Base-by-base conservation (phyloP, 768 basidiomycete genomes). In the Hydnomerulius pinastri region DNA sequence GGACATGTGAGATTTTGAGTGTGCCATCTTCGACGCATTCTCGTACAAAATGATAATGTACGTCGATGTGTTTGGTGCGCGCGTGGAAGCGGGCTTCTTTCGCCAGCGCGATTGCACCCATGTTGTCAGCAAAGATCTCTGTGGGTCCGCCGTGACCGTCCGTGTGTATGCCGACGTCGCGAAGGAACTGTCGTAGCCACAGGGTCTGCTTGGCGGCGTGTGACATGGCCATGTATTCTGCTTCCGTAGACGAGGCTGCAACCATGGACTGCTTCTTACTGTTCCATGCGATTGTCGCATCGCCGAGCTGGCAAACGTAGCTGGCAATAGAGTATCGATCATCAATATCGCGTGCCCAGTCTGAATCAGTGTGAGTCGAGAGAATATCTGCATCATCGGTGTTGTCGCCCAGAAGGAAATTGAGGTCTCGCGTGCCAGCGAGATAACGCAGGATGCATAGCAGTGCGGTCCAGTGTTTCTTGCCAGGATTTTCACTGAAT, bases 181-280 rank as follows among this genome's bases (percentile, higher is more conserved):
- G n/a, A n/a, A n/a, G n/a, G n/a, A n/a, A n/a, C n/a, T n/a, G n/a
- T n/a, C 48, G 28, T 3, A 68, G 18, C 64, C 61, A 68, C 3
- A 57, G 27, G 0, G 52, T 50, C 18, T 68, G 62, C 27, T 53
- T 51, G 3, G 64, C 50, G 6, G 69, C 61, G 38, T 69, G 54
- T 4, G 64, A 53, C 3, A 59, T 40, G 0, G 73, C 66, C 27
- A 73, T 65, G 51, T 77, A 76, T 51, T 77, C 73, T 3, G 72
- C 65, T 48, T 75, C 70, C 0, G 65, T 65, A 2, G 71, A 72
- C 1, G 71, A 75, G 1, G 66, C 57, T 0, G 73, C 63, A 1
- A 75, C 63, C 2, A 63, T 58, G 10, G 55, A 48, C 49, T 74
- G 73, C 35, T 70, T 69, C 33, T 57, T 57, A 6, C 67, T 60